Conservation (phyloP, 805 yeast genomes). For the Barnettozyma sucrosica region DNA sequence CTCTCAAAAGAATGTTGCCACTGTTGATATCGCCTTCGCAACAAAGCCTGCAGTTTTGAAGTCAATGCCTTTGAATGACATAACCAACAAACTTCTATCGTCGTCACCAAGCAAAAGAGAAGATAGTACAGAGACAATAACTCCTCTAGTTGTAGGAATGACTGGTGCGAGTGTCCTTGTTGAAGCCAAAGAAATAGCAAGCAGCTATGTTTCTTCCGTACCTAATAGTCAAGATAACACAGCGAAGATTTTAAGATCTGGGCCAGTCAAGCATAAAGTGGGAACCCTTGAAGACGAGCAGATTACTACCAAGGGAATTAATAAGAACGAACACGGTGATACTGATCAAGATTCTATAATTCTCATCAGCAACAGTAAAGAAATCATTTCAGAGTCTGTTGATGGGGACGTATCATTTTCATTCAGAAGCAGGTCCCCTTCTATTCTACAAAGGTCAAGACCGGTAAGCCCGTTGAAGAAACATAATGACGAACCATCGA, state of each 20-base stretch:
- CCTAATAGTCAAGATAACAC: neutral
- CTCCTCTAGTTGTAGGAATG: neutral
- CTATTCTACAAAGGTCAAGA: neutral
- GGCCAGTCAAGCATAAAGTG: neutral
- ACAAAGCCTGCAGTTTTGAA: neutral
- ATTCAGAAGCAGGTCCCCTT: neutral
- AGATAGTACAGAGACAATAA: neutral
- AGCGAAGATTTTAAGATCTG: neutral
- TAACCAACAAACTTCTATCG: conserved; percentile 3
- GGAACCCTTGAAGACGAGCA: neutral
- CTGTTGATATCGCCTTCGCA: conserved; percentile 1
- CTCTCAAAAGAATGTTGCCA: conserved; percentile 10
- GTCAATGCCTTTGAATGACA: neutral
- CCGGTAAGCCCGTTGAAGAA: conserved; percentile 1
- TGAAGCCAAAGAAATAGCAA: neutral
- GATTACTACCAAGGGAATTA: neutral
- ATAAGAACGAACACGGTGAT: conserved; percentile 3
- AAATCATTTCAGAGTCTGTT: neutral
- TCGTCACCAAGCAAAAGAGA: neutral
- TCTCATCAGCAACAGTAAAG: conserved; percentile 21
- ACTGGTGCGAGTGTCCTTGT: neutral
- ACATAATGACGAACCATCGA: neutral
- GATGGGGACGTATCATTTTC: neutral
- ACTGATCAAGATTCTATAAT: conserved; percentile 20
- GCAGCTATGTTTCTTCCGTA: neutral